These are phyloP conservation scores for Sordaria brevicollis DNA, from an alignment of 495 filamentous ascomycete genomes.

Conservation along the genomic window DNA sequence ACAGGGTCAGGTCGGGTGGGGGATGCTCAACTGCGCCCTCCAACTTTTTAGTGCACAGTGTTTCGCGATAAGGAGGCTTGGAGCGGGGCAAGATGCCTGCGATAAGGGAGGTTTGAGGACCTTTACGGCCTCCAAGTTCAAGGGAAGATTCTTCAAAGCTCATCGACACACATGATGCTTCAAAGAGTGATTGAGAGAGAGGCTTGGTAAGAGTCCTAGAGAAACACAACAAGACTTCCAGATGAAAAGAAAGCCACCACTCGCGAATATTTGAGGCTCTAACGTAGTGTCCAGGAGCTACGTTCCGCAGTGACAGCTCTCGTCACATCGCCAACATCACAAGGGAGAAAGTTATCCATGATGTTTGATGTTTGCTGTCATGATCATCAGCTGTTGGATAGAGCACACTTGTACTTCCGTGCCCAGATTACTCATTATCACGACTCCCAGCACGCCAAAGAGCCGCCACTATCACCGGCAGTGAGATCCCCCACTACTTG, in stretches of 20 bases:
- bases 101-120: not conserved
- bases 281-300: not conserved
- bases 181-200: too few species aligned
- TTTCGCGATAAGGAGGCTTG: not conserved
- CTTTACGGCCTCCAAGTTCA: not conserved
- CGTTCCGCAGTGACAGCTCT: not conserved
- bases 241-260: too few species aligned
- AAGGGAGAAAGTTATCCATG: not conserved
- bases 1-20: not conserved
- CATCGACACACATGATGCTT: not conserved
- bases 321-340: not conserved
- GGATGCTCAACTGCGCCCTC: not conserved
- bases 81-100: not conserved
- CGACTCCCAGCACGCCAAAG: not conserved
- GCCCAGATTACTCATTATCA: not conserved
- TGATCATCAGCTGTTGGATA: not conserved
- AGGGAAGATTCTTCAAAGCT: not conserved
- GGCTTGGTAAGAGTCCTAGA: too few species aligned
- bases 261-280: not conserved
- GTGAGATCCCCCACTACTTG: not conserved
- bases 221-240: too few species aligned
- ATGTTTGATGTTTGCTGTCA: not conserved
- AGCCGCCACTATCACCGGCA: not conserved
- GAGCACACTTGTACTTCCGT: not conserved
- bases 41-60: not conserved